phyloP scores from a whole-genome alignment of 805 yeast species.

The Cyberlindnera subsufficiens region DNA sequence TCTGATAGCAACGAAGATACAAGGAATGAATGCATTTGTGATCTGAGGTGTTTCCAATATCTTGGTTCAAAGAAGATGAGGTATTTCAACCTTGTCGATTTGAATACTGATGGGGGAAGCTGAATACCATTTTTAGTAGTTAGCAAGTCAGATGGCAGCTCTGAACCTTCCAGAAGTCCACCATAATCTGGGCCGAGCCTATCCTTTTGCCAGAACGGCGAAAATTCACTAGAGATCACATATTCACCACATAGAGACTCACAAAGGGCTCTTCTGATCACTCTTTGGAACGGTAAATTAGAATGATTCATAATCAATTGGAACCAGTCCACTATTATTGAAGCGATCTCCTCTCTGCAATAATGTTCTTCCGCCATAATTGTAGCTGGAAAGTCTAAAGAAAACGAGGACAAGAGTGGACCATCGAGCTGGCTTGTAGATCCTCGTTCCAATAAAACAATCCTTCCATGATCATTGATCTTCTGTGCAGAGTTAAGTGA shows the following conservation, averaged over 20 bases:
- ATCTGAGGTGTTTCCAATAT: slow-evolving; percentile 46
- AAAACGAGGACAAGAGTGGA: slow-evolving; percentile 34
- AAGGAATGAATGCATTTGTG: slow-evolving; percentile 39
- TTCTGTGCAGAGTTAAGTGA: slow-evolving; percentile 35
- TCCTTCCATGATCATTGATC: slow-evolving; percentile 46
- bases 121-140: background rate
- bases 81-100: slow-evolving; percentile 47
- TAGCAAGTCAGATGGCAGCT: slow-evolving; percentile 8
- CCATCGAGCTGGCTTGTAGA: slow-evolving; percentile 23
- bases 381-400: slow-evolving; percentile 46
- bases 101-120: slow-evolving; percentile 4
- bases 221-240: slow-evolving; percentile 7
- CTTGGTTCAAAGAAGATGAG: slow-evolving; percentile 56
- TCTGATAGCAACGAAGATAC: slow-evolving; percentile 54
- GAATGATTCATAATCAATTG: slow-evolving; percentile 33
- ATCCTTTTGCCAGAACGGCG: slow-evolving; percentile 20
- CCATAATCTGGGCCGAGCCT: slow-evolving; percentile 3
- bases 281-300: slow-evolving; percentile 30
- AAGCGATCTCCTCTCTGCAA: slow-evolving; percentile 41
- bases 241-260: slow-evolving; percentile 33
- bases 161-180: slow-evolving; percentile 15
- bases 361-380: slow-evolving; percentile 46
- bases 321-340: slow-evolving; percentile 47
- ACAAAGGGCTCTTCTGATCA: slow-evolving; percentile 37
- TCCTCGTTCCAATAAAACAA: slow-evolving; percentile 34